Conservation (phyloP, 805 yeast genomes). For the Candida mattraensis region DNA sequence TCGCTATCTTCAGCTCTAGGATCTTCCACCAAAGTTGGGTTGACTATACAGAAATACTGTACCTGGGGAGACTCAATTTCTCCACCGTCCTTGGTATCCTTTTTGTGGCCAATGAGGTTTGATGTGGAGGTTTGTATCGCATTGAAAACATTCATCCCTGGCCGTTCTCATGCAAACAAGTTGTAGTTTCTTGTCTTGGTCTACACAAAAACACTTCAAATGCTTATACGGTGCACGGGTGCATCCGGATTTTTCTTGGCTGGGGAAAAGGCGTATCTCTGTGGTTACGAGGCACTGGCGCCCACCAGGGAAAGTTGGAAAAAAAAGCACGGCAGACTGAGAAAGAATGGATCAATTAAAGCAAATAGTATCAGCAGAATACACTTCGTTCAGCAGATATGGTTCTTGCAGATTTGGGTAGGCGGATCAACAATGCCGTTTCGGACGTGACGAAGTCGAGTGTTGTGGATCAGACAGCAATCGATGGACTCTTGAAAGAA, state of each 20-base stretch:
- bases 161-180: no score
- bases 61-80: constrained; percentile 16
- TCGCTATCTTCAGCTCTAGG: constrained; percentile 23
- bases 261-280: no score
- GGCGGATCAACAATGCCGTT: constrained; percentile 73
- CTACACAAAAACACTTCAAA: no score
- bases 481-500: constrained; percentile 77
- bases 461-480: constrained; percentile 56
- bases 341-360: no score
- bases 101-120: constrained; percentile 10
- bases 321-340: background rate
- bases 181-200: background rate
- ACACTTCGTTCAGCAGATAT: no score
- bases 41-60: constrained; percentile 25
- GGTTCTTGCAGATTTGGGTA: constrained; percentile 81
- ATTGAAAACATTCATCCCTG: constrained; percentile 24
- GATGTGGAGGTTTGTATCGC: constrained; percentile 22
- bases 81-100: background rate
- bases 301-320: no score
- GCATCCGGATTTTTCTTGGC: no score
- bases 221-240: no score
- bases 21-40: constrained; percentile 18
- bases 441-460: constrained; percentile 57
- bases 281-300: no score
- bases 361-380: background rate